Conservation (phyloP, 1,284 basidiomycete species). For the Ganoderma resinaceum region DNA sequence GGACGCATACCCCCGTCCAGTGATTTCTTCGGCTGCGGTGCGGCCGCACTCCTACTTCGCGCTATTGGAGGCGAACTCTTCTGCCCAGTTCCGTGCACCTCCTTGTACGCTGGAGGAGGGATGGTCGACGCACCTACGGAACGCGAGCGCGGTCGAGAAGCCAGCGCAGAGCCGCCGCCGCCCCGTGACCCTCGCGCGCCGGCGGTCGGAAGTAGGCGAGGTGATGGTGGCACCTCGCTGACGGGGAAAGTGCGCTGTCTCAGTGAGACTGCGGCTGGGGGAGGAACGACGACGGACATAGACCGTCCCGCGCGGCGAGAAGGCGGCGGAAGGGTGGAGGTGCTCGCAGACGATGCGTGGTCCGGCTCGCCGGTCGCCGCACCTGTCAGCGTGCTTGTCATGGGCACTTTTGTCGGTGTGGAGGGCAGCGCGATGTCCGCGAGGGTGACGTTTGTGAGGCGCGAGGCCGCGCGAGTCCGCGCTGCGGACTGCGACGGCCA, state of each 20-base stretch:
- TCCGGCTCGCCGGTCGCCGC: not conserved
- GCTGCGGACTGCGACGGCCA: not conserved
- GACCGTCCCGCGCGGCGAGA: not conserved
- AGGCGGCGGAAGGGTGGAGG: not conserved
- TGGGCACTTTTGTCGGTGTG: not conserved
- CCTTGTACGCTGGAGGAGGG: not conserved
- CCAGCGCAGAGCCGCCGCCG: not conserved
- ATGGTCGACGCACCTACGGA: not conserved
- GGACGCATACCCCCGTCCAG: slow-evolving; percentile 3
- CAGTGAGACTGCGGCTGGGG: not conserved
- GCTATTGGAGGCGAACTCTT: not conserved
- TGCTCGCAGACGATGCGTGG: not conserved
- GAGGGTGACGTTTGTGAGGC: not conserved
- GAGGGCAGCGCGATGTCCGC: not conserved
- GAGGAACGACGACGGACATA: not conserved
- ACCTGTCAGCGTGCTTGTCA: not conserved
- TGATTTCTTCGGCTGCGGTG: not conserved
- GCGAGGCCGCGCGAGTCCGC: not conserved
- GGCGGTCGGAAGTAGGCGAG: not conserved
- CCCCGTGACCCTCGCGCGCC: not conserved
- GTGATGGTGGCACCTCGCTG: not conserved
- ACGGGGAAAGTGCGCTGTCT: not conserved
- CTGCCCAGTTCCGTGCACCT: not conserved
- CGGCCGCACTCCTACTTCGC: not conserved
- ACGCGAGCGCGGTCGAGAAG: not conserved